Conservation (phyloP, 768 basidiomycete genomes). For the Symmetrospora coprosmae region DNA sequence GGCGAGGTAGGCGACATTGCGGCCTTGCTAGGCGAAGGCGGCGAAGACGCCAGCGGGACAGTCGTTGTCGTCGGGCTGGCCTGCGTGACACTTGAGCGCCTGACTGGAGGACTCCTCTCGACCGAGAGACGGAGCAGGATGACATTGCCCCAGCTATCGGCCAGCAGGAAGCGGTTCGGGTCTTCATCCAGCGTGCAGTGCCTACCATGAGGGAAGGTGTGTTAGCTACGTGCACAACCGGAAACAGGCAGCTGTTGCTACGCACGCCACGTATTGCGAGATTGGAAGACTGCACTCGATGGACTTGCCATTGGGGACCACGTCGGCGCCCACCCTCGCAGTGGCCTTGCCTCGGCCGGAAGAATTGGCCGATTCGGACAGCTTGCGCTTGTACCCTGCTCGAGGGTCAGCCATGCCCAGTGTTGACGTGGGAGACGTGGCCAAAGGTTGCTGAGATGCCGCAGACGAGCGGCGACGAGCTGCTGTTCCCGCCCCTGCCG, state of each 20-base stretch:
- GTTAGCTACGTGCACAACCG: not conserved
- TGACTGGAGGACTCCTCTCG: too few relatives aligned
- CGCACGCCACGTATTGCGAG: constrained; percentile 24
- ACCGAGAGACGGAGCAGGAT: constrained; percentile 14
- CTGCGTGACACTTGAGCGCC: too few relatives aligned
- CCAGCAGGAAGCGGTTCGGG: constrained; percentile 22
- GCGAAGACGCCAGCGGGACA: not conserved
- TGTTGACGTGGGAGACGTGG: not conserved
- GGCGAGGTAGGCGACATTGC: constrained; percentile 8
- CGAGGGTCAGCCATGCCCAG: not conserved
- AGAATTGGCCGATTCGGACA: constrained; percentile 9
- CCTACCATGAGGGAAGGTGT: not conserved
- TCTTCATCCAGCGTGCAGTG: not conserved
- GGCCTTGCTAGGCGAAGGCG: too few relatives aligned
- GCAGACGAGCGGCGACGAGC: too few relatives aligned
- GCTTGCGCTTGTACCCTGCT: constrained; percentile 5
- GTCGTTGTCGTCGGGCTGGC: not conserved
- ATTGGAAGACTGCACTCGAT: constrained; percentile 27
- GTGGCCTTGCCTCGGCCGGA: constrained; percentile 7
- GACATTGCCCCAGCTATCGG: constrained; percentile 27
- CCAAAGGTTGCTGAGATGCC: not conserved
- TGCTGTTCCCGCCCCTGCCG: too few relatives aligned
- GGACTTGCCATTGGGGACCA: not conserved
- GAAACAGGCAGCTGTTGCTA: not conserved
- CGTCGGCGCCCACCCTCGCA: not conserved